phyloP scores from a whole-genome alignment of 129 eudicot species.

The Gnaphalium uliginosum region DNA sequence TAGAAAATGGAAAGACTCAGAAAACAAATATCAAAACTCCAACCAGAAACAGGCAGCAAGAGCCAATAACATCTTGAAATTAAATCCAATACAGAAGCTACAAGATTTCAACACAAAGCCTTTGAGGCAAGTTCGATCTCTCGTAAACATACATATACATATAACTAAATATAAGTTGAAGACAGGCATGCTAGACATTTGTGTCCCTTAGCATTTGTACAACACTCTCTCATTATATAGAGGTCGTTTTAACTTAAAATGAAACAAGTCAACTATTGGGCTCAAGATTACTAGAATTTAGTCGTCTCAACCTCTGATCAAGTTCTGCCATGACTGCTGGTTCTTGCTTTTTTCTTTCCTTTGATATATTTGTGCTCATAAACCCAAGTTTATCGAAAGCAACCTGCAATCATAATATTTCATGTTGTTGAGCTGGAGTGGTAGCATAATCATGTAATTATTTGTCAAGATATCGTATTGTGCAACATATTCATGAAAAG shows the following conservation, averaged over 20 bases:
- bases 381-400: slow-evolving; percentile 85
- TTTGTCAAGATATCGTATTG: neutral
- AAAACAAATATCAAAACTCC: neutral
- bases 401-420: slow-evolving; percentile 46
- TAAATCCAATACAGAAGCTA: slow-evolving; percentile 3
- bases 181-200: slow-evolving; percentile 15
- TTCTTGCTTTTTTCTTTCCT: slow-evolving; percentile 94
- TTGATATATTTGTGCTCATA: slow-evolving; percentile 76
- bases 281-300: slow-evolving; percentile 53
- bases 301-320: slow-evolving; percentile 77
- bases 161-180: neutral
- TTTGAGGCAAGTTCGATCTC: slow-evolving; percentile 4
- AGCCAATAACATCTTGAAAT: neutral
- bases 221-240: slow-evolving; percentile 20
- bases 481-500: neutral
- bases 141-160: slow-evolving; percentile 1
- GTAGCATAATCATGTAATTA: neutral
- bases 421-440: neutral
- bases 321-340: slow-evolving; percentile 97
- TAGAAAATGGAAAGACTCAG: neutral
- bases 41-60: neutral
- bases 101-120: slow-evolving; percentile 13
- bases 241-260: neutral
- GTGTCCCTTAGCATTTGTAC: slow-evolving; percentile 31
- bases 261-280: slow-evolving; percentile 2